Percentiles rank a stretch among this genome's conserved stretches.
Conservation (phyloP, 2,329 filamentous ascomycete genomes). For the Aspergillus sojae region DNA sequence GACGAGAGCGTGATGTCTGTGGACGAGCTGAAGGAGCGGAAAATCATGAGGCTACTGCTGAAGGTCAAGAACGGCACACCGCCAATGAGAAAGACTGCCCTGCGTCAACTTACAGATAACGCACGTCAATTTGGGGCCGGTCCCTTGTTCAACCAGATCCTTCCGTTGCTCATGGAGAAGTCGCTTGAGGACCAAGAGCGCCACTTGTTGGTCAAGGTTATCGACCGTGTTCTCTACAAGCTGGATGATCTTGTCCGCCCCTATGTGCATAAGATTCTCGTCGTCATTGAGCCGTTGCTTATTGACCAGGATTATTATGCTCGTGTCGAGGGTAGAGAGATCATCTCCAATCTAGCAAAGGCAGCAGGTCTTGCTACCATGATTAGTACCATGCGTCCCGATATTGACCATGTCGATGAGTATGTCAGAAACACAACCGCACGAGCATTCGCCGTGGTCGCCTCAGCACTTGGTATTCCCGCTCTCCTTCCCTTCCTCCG, state of each 20-base stretch:
- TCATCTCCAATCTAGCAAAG: conserved; percentile 97
- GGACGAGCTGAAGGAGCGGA: conserved; percentile 94
- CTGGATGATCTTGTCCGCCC: conserved; percentile 94
- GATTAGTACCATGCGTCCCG: conserved; percentile 98
- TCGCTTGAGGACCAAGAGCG: conserved; percentile 96
- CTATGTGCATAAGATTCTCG: conserved; percentile 96
- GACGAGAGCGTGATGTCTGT: conserved; percentile 91
- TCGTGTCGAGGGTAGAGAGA: conserved; percentile 95
- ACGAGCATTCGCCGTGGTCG: conserved; percentile 94
- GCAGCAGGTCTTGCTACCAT: conserved; percentile 96
- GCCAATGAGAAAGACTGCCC: conserved; percentile 96
- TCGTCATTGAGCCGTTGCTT: conserved; percentile 97
- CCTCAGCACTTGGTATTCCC: conserved; percentile 92
- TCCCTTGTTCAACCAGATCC: conserved; percentile 93
- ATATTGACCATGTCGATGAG: conserved; percentile 97
- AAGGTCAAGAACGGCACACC: conserved; percentile 99
- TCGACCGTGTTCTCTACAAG: conserved; percentile 97
- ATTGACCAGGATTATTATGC: conserved; percentile 99
- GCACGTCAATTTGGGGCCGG: conserved; percentile 94
- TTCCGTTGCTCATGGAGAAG: conserved; percentile 97
- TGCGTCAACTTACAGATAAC: conserved; percentile 96
- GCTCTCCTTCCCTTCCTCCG: conserved; percentile 91
- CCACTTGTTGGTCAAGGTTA: conserved; percentile 97
- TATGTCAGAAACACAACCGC: conserved; percentile 98
- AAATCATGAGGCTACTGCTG: conserved; percentile 94